phyloP scores from a whole-genome alignment of 495 filamentous ascomycete genomes.

The Immersiella caudata region DNA sequence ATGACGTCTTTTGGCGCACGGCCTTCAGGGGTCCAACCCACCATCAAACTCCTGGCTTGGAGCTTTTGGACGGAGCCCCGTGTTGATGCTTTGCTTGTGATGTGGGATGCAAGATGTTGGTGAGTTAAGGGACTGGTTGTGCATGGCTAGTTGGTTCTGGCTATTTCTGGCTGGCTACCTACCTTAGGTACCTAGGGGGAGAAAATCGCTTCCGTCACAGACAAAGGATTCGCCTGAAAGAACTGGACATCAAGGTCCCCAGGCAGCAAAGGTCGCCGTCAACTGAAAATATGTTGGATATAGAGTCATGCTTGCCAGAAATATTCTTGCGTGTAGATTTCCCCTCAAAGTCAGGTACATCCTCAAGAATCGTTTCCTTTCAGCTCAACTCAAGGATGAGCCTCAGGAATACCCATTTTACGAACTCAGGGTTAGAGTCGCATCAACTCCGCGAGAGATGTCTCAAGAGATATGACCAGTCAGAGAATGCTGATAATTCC shows the following conservation, averaged over 20 bases:
- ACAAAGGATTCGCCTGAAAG: background rate
- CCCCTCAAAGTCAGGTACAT: no score
- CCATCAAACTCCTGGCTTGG: background rate
- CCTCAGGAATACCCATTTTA: no score
- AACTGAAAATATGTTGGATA: no score
- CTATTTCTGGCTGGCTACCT: background rate
- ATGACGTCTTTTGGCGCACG: slow-evolving; percentile 21
- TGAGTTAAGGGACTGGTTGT: background rate
- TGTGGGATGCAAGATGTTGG: background rate
- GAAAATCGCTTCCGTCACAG: background rate
- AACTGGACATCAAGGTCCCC: background rate
- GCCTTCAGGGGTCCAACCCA: slow-evolving; percentile 18
- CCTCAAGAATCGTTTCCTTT: no score
- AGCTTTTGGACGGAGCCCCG: background rate
- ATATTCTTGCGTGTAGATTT: no score
- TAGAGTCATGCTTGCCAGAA: no score
- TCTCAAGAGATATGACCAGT: no score
- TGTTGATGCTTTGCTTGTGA: background rate
- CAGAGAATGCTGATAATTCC: no score
- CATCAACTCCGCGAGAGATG: no score
- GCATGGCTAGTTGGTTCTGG: background rate
- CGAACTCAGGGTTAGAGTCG: no score
- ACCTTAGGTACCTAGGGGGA: background rate
- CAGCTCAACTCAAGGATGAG: no score
- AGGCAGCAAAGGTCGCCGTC: no score